Evolutionary conservation across 768 basidiomycete species (phyloP), one percentile per base, ranked within the genome.

Genomic region (Suillus paluster): DNA sequence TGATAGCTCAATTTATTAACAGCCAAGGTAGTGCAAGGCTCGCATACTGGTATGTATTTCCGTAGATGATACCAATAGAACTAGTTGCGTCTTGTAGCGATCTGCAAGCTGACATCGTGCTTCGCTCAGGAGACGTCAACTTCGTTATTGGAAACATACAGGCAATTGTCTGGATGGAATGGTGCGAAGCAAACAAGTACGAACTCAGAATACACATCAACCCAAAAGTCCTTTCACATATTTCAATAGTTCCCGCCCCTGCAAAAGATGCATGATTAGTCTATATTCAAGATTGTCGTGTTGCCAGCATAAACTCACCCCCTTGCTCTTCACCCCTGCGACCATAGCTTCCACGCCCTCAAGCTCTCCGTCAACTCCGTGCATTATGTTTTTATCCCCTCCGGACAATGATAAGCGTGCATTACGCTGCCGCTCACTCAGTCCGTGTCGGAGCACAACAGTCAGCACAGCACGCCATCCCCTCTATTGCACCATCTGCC

Each of bases 401-500:
- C 60, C 50, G 17, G 45, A 59, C 25, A 64, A 50, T 36, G 61
- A 57, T 66, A 74, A 76, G 36, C 78, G 81, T 63, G 64, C 66
- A 55, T 66, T 46, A 52, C 84, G 84, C 64, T 79, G 79, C 63
- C 85, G 82, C 67, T 87, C 84, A 10, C 83, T 82, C 71, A 87
- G 78, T 7, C 88, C 88, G 67, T 90, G 84, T 25, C 92, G 83
- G 57, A 87, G 73, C 19, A 92, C 79, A 25, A 90, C 83, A 8
- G 83, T 83, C 62, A 93, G 73, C n/a, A 91, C 86, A 12, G 92
- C 92, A 39, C 88, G 80, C 92, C 92, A 94, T 17, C 92, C 92
- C n/a, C 69, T 94, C 92, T 27, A 89, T 60, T 4, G 79, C 75
- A 8, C 65, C 67, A 39, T 61, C 38, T 19, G 49, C 54, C 5